Percentiles rank a stretch among this genome's conserved stretches.
These are phyloP conservation scores for Meira miltonrushii DNA, from an alignment of 1,284 basidiomycete species.

Conservation along the genomic window DNA sequence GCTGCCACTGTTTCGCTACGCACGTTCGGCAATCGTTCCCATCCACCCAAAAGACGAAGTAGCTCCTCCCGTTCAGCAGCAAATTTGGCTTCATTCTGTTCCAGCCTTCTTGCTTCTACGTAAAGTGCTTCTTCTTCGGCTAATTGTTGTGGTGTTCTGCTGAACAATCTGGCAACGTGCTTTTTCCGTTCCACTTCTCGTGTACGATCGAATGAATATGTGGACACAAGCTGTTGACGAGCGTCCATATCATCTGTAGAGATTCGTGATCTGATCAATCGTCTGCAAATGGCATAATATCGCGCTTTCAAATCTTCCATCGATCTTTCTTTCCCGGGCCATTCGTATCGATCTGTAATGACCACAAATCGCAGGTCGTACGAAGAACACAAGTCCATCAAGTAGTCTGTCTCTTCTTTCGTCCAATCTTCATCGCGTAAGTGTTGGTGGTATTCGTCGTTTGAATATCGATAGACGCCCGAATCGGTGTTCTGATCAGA, in stretches of 20 bases:
- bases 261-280: conserved; percentile 70
- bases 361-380: conserved; percentile 89
- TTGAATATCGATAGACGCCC: conserved; percentile 72
- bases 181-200: conserved; percentile 84
- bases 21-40: conserved; percentile 46
- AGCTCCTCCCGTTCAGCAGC: conserved; percentile 85
- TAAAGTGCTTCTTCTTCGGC: conserved; percentile 94
- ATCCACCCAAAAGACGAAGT: conserved; percentile 65
- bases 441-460: conserved; percentile 80
- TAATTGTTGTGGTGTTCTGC: conserved; percentile 78
- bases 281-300: conserved; percentile 87
- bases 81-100: conserved; percentile 85
- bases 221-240: conserved; percentile 42
- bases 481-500: conserved; percentile 72
- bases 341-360: conserved; percentile 84
- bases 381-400: conserved; percentile 73
- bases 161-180: conserved; percentile 78
- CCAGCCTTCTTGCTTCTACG: conserved; percentile 85
- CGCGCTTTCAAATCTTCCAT: conserved; percentile 76
- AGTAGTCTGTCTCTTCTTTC: conserved; percentile 87
- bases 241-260: conserved; percentile 42
- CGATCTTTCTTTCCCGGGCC: conserved; percentile 26
- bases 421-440: conserved; percentile 85
- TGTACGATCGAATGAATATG: conserved; percentile 59
- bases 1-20: conserved; percentile 36